Evolutionary conservation across 2,329 filamentous ascomycete genomes (phyloP).

Genomic region (Fusarium hainanense): DNA sequence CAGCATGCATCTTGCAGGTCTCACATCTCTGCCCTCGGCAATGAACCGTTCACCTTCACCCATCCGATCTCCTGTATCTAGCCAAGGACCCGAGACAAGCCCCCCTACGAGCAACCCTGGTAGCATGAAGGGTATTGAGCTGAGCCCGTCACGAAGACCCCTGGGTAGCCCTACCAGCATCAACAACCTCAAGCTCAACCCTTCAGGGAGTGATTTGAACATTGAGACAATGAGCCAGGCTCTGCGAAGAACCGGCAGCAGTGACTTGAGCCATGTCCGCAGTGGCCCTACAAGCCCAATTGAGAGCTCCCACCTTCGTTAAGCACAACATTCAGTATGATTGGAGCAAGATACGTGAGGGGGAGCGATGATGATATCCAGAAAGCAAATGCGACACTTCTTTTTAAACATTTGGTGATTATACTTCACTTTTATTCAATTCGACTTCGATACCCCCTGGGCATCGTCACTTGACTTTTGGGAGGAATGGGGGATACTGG

Average conservation of each 20-base stretch:
- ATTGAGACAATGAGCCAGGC: slow-evolving; percentile 96
- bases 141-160: slow-evolving; percentile 70
- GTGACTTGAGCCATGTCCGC: slow-evolving; percentile 72
- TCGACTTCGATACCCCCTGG: slow-evolving; percentile 32
- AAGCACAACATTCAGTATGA: slow-evolving; percentile 7
- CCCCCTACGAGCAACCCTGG: slow-evolving; percentile 81
- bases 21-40: slow-evolving; percentile 67
- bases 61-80: slow-evolving; percentile 81
- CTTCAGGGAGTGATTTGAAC: slow-evolving; percentile 72
- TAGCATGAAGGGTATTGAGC: slow-evolving; percentile 78
- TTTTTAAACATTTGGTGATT: slow-evolving; percentile 29
- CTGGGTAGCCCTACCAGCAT: slow-evolving; percentile 72
- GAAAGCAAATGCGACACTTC: slow-evolving; percentile 35
- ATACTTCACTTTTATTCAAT: slow-evolving; percentile 38
- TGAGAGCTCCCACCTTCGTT: slow-evolving; percentile 53
- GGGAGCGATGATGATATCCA: slow-evolving; percentile 33
- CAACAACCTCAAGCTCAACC: slow-evolving; percentile 57
- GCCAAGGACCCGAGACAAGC: slow-evolving; percentile 73
- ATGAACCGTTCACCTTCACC: slow-evolving; percentile 81
- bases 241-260: slow-evolving; percentile 83
- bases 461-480: slow-evolving; percentile 37
- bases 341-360: slow-evolving; percentile 1
- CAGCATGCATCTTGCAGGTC: slow-evolving; percentile 74
- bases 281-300: slow-evolving; percentile 70
- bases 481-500: slow-evolving; percentile 40